Evolutionary conservation across 192 early-diverging fungal species (phyloP), one percentile per base, ranked within the genome.

Genomic region (Coemansia sp.): DNA sequence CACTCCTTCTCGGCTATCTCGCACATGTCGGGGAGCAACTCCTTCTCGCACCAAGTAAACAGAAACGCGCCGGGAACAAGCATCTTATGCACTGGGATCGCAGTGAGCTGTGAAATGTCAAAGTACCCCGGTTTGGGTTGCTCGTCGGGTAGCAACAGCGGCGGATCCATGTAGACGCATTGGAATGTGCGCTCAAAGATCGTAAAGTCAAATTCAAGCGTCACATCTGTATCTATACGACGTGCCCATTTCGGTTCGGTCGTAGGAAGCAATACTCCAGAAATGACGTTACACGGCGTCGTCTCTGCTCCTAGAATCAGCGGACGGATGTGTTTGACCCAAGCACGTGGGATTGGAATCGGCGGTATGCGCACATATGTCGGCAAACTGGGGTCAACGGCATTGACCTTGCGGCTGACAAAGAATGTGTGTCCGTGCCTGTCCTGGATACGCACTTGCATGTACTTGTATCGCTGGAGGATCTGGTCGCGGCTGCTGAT

Each of bases 21-120:
- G 24, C 95, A 87, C 64, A 98, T 89, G 27, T 89, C 83, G 17
- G 92, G 94, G 17, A 94, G 80, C 69, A 91, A 88, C 77, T 98
- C 95, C 77, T 98, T 98, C 75, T 96, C 95, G 38, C 90, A 82
- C 96, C 96, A 98, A 15, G 96, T 91, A 70, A 98, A 97, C 22
- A 98, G 72, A 75, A 97, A 98, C 9, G 94, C 95, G 34, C 84
- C 84, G 1, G 88, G 83, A 5, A 95, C 84, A 41, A 98, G 79
- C 31, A 84, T 3, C 83, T 71, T 29, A 86, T 77, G 41, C 87
- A 88, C 69, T 82, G 80, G 61, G 85, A 83, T 51, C 61, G 77
- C 32, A 15, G 48, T 22, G 2, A 85, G 75, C 39, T 59, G 40
- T 17, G 36, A 48, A 24, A 78, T 78, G 40, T 60, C 61, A 78